phyloP scores from a whole-genome alignment of 148 eudicot species.

The Suaeda aralocaspica region DNA sequence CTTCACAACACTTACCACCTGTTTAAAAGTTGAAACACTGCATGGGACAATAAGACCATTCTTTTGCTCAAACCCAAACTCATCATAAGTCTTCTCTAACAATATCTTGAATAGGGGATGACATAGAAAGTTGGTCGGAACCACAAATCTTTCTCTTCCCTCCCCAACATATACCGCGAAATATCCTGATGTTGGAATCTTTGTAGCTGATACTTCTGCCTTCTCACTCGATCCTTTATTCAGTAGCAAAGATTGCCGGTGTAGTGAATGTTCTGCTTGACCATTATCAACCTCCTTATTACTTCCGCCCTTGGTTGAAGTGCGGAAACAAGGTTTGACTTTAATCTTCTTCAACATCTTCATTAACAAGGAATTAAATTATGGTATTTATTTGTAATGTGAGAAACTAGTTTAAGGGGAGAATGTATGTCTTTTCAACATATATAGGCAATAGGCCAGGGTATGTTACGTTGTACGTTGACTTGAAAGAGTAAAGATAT shows the following conservation, averaged over 20 bases:
- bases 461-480: background rate
- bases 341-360: conserved; percentile 49
- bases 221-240: conserved; percentile 20
- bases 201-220: no score
- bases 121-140: conserved; percentile 62
- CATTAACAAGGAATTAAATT: no score
- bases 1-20: conserved; percentile 51
- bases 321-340: conserved; percentile 42
- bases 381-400: conserved; percentile 6
- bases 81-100: conserved; percentile 65
- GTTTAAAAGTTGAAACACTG: conserved; percentile 50
- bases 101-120: conserved; percentile 90
- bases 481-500: background rate
- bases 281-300: conserved; percentile 8
- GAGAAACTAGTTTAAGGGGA: background rate
- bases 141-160: conserved; percentile 57
- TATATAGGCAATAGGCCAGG: no score
- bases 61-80: conserved; percentile 68
- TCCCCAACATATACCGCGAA: conserved; percentile 69
- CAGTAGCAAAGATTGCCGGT: conserved; percentile 30
- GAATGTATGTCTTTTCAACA: conserved; percentile 13
- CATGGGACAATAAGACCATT: conserved; percentile 73
- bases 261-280: conserved; percentile 22
- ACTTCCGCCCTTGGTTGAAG: conserved; percentile 47
- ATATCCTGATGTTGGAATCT: conserved; percentile 48